A percentile compares a stretch with the other conserved stretches of the same genome.
phyloP scores from a whole-genome alignment of 768 basidiomycete species.

The Mycena filopes region DNA sequence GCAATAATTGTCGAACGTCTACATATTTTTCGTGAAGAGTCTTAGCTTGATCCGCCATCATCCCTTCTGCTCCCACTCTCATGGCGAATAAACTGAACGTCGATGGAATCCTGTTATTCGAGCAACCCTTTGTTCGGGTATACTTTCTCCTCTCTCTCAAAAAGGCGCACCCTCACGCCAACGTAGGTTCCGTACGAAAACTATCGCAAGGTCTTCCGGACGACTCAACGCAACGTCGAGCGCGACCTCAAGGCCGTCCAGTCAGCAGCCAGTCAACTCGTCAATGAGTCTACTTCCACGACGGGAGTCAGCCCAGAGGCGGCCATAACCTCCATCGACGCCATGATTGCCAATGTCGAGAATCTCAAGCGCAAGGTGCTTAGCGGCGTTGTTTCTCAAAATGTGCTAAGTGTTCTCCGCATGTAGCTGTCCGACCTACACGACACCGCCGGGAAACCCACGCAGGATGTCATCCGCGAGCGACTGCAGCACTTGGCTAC shows the following conservation, averaged over 20 bases:
- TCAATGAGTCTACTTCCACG: conserved; percentile 48
- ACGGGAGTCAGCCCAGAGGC: conserved; percentile 59
- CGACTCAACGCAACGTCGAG: conserved; percentile 84
- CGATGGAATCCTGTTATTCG: conserved; percentile 83
- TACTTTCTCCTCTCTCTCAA: conserved; percentile 31
- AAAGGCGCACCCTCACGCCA: too few species aligned
- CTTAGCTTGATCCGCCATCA: background rate
- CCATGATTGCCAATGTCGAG: conserved; percentile 80
- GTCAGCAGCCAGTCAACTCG: conserved; percentile 68
- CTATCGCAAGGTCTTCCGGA: conserved; percentile 88
- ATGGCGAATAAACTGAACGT: conserved; percentile 70
- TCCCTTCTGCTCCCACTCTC: background rate
- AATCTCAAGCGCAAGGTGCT: conserved; percentile 89
- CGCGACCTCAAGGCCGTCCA: conserved; percentile 76
- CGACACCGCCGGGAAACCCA: conserved; percentile 62
- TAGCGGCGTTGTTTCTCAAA: conserved; percentile 10
- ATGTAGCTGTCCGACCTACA: conserved; percentile 60
- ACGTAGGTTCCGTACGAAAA: conserved; percentile 89
- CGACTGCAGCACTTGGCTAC: conserved; percentile 77
- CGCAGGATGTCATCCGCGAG: conserved; percentile 78
- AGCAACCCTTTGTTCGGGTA: conserved; percentile 85
- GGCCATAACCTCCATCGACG: conserved; percentile 70
- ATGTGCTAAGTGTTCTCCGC: background rate
- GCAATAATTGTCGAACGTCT: too few species aligned
- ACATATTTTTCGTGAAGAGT: too few species aligned